These are phyloP conservation scores for Spergularia marina DNA, from an alignment of 148 eudicot genomes.

Conservation along the genomic window DNA sequence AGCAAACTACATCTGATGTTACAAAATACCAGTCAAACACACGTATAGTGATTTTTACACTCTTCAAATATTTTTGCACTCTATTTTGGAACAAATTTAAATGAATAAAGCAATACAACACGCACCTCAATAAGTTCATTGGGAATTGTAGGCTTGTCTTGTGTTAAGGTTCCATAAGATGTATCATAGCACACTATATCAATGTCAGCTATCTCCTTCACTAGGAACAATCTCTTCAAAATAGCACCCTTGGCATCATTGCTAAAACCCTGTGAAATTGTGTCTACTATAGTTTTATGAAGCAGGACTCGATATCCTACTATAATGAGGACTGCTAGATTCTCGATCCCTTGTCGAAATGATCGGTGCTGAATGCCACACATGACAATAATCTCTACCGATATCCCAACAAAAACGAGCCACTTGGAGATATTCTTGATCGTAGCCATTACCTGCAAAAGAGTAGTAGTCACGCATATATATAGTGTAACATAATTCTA, in stretches of 20 bases:
- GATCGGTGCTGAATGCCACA: conserved; percentile 8
- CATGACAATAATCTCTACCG: conserved; percentile 16
- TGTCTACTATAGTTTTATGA: background rate
- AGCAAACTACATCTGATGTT: too few relatives aligned
- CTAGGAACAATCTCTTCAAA: conserved; percentile 4
- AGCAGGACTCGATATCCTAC: conserved; percentile 4
- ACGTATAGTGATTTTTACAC: too few relatives aligned
- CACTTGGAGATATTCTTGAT: background rate
- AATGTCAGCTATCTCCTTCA: conserved; percentile 17
- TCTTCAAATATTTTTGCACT: too few relatives aligned
- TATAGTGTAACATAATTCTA: too few relatives aligned
- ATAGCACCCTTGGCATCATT: conserved; percentile 18
- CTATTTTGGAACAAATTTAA: too few relatives aligned
- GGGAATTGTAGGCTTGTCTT: conserved; percentile 2
- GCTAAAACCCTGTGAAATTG: background rate
- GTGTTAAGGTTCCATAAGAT: background rate
- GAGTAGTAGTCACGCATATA: background rate
- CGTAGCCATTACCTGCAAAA: background rate
- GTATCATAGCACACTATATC: conserved; percentile 16
- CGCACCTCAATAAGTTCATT: conserved; percentile 5
- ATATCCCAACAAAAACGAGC: conserved; percentile 2
- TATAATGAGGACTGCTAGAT: background rate
- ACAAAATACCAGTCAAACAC: too few relatives aligned
- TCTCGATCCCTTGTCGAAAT: background rate
- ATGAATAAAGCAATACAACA: too few relatives aligned